These are phyloP conservation scores for Plasmodium billcollinsi DNA, from an alignment of 169 alveolate species.

Conservation along the genomic window DNA sequence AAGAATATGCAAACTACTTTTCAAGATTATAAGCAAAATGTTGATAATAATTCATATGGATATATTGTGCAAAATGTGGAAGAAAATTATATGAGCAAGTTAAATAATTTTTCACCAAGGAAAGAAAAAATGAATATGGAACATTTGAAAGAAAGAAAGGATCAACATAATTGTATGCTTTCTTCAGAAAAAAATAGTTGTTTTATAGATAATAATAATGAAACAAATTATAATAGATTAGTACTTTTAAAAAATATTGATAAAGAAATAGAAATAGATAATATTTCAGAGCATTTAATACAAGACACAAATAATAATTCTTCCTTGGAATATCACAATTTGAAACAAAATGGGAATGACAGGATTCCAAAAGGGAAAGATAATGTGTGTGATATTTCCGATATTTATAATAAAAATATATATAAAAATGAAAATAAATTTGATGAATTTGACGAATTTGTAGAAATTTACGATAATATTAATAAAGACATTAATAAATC, in stretches of 20 bases:
- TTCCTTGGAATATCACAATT: constrained; percentile 23
- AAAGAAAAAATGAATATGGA: constrained; percentile 37
- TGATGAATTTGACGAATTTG: constrained; percentile 22
- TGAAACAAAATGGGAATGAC: constrained; percentile 10
- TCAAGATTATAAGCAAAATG: constrained; percentile 27
- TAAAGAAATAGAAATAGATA: constrained; percentile 8
- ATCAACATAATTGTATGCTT: background rate
- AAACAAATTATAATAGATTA: constrained; percentile 20
- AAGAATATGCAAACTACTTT: constrained; percentile 20
- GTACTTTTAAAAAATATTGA: constrained; percentile 10
- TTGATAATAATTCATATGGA: constrained; percentile 5
- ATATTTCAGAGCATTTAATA: constrained; percentile 22
- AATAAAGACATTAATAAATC: background rate
- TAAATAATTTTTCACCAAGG: constrained; percentile 25
- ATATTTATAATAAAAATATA: constrained; percentile 43
- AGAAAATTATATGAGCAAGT: constrained; percentile 8
- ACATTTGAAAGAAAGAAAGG: background rate
- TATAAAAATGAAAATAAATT: constrained; percentile 13
- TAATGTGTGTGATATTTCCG: constrained; percentile 34
- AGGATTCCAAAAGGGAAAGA: constrained; percentile 19
- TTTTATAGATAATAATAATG: constrained; percentile 29
- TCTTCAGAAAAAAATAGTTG: constrained; percentile 11
- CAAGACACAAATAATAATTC: constrained; percentile 1
- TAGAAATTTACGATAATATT: constrained; percentile 34
- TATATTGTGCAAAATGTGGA: constrained; percentile 20